Percentiles rank a stretch among this genome's conserved stretches.
Conservation (phyloP, 2,329 filamentous ascomycete species). For the Pseudogymnoascus sp. region DNA sequence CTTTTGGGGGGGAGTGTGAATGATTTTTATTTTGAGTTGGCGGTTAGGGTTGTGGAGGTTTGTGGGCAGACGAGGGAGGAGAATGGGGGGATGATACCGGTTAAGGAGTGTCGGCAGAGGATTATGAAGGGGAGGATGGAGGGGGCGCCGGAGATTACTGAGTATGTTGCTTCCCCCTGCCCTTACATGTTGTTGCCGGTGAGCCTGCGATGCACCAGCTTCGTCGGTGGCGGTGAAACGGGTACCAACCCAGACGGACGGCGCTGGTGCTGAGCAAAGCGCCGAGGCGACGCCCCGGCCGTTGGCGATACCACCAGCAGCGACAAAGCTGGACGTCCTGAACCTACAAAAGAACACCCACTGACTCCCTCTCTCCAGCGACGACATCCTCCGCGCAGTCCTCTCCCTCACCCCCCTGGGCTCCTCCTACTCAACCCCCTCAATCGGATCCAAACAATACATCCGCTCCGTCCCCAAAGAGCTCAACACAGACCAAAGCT, state of each 20-base stretch:
- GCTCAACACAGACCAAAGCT: slow-evolving; percentile 87
- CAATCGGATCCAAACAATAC: slow-evolving; percentile 75
- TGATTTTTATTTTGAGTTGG: slow-evolving; percentile 97
- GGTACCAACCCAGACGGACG: no score
- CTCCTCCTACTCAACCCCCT: slow-evolving; percentile 76
- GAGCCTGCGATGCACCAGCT: no score
- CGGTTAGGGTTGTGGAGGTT: slow-evolving; percentile 89
- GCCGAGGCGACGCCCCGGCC: no score
- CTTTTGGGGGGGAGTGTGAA: slow-evolving; percentile 85
- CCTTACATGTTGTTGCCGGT: neutral
- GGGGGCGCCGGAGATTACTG: slow-evolving; percentile 67
- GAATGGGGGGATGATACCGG: slow-evolving; percentile 84
- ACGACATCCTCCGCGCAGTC: slow-evolving; percentile 86
- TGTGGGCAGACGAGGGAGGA: slow-evolving; percentile 78
- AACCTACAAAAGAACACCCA: neutral
- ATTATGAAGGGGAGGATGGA: slow-evolving; percentile 66
- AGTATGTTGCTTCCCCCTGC: slow-evolving; percentile 39
- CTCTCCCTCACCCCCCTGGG: slow-evolving; percentile 80
- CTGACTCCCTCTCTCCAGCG: slow-evolving; percentile 36
- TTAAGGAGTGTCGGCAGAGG: slow-evolving; percentile 69
- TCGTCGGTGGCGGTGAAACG: no score
- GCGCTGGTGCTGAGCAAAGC: no score
- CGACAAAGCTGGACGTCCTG: no score
- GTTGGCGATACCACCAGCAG: no score
- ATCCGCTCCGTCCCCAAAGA: slow-evolving; percentile 92